Base-by-base conservation (phyloP, 352 stramenopile species). In the Pythium rhizo-oryzae region DNA sequence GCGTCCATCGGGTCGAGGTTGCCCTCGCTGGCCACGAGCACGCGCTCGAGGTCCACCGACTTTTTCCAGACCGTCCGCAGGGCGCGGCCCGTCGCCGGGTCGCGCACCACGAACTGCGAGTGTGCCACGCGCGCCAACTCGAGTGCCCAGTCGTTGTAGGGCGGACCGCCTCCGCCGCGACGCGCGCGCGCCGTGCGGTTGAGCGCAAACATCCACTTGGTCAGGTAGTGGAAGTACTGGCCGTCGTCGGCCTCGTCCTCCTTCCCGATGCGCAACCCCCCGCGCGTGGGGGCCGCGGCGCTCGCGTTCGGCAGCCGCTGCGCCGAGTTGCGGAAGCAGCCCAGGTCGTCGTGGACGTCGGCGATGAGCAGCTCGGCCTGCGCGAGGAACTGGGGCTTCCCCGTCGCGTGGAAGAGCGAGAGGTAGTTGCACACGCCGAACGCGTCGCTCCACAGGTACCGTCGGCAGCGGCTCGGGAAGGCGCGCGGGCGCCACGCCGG, bases 151-250 rank as follows among this genome's bases (percentile, higher is more conserved):
- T 61, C n/a, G 18, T 65, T 70, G 54, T 70, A 78, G 39, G 49
- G 50, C 25, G 54, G 46, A 51, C 72, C 51, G 8, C 35, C n/a
- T 13, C 28, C 28, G 6, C 28, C 28, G 2, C 28, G 3, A 33
- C 53, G 41, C 0, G 73, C 70, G 30, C 66, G 33, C 23, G 57
- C 54, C 73, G 77, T 77, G 23, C 70, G 70, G 11, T 65, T 70
- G 30, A 80, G 59, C 28, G 73, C 73, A 37, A 80, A 80, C 70
- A 80, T 80, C 73, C 73, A 80, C 52, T 80, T 80, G 58, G 70
- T 80, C 30, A 80, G 50, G 47, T 80, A 80, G 66, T 80, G 73
- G 33, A 73, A 77, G 52, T 80, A 80, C 70, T 80, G 73, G 12
- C 73, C 73, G 59, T 80, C 73, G 24, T 80, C 73, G 11, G 65